These are phyloP conservation scores for Cryphonectria naterciae DNA, from an alignment of 2,329 filamentous ascomycete genomes.

Conservation along the genomic window DNA sequence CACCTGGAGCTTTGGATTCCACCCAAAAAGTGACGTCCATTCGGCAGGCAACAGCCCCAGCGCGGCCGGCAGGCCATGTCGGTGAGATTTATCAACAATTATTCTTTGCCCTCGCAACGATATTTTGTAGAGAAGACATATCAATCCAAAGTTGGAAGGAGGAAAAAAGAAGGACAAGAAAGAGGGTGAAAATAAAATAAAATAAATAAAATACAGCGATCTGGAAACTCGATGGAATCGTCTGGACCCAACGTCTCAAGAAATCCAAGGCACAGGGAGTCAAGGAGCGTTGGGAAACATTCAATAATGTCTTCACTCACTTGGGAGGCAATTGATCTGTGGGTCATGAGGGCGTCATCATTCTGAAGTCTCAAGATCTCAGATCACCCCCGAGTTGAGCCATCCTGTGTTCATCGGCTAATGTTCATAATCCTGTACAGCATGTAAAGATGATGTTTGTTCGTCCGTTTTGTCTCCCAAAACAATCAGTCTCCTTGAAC, in stretches of 20 bases:
- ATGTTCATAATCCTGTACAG: constrained; percentile 16
- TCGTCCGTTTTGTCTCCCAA: constrained; percentile 27
- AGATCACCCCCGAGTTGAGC: constrained; percentile 37
- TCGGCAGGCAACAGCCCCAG: constrained; percentile 23
- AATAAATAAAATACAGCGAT: neutral
- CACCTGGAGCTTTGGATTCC: constrained; percentile 28
- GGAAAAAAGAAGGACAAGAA: neutral
- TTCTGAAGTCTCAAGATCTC: constrained; percentile 33
- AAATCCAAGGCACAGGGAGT: neutral
- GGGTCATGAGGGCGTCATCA: constrained; percentile 13
- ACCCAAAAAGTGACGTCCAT: constrained; percentile 11
- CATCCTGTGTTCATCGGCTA: constrained; percentile 31
- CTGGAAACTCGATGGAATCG: neutral
- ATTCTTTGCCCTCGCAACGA: neutral
- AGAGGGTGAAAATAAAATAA: neutral
- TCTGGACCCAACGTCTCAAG: neutral
- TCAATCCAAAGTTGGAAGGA: no score
- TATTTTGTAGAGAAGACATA: neutral
- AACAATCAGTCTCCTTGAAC: constrained; percentile 25
- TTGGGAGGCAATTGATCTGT: constrained; percentile 2
- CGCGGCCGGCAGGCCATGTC: neutral
- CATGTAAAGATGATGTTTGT: constrained; percentile 8
- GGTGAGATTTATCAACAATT: neutral
- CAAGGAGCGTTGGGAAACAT: neutral
- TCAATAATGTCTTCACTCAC: neutral